Base-by-base conservation (phyloP, 1,284 basidiomycete genomes). In the Jaminaea rosea region DNA sequence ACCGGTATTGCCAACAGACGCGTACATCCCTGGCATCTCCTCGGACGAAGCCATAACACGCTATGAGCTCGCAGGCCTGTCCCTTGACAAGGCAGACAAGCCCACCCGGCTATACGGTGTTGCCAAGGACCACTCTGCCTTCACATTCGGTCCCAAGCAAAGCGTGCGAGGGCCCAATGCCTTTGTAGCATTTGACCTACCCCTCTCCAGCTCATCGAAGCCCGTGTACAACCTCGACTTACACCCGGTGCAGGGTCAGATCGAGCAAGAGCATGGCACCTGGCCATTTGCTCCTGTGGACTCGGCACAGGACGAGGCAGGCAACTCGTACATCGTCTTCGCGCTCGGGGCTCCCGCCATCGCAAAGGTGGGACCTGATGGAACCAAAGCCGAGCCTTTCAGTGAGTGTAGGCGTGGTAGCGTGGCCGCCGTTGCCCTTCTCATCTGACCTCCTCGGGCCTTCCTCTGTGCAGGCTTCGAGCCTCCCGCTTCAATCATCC, bases 301-400 rank as follows among this genome's bases (percentile, higher is more conserved):
- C n/a, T 61, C 59, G 10, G 62, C 68, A 1, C 67, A 70, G 52
- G 69, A 69, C 52, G 47, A 26, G 13, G 55, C 62, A 46, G 69
- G 69, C 26, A 69, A 69, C 56, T 67, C 64, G 31, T 72, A 72
- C 55, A 62, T 72, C 21, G 62, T 63, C 15, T 72, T 72, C 42
- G 69, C 65, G 2, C 56, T 72, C 2, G 69, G 69, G 26, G 60
- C 62, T 23, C 68, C 69, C 2, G 69, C 69, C 1, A 67, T 72
- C 31, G 69, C 69, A 39, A 69, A 67, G 44, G 48, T 72, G 21
- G 62, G 57, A 10, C 46, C 59, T 0, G 60, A 65, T 41, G 69
- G 69, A 4, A 55, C n/a, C n/a, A n/a, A n/a, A n/a, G n/a, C n/a
- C n/a, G n/a, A n/a, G n/a, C n/a, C n/a, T n/a, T n/a, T n/a, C n/a